phyloP scores from a whole-genome alignment of 345 rosid genomes.

The Odontarrhena argentea region DNA sequence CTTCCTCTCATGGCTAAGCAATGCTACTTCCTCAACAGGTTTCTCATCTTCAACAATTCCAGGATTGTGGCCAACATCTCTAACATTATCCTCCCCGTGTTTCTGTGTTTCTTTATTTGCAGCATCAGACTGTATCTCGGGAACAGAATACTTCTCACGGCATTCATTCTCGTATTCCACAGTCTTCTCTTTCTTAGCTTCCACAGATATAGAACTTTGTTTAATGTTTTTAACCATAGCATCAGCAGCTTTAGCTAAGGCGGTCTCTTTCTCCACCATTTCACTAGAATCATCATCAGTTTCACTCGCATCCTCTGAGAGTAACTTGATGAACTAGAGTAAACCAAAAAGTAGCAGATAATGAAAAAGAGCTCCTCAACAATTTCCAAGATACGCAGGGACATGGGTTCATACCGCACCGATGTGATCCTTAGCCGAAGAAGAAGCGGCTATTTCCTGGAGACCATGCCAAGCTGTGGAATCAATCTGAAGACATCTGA shows the following conservation, averaged over 20 bases:
- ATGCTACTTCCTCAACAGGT: constrained; percentile 60
- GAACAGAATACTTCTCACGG: constrained; percentile 58
- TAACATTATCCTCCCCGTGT: neutral
- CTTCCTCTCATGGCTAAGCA: constrained; percentile 76
- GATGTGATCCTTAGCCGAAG: constrained; percentile 72
- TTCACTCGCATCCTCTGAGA: constrained; percentile 58
- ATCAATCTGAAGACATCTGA: constrained; percentile 73
- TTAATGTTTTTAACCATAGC: constrained; percentile 51
- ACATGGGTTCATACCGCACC: constrained; percentile 65
- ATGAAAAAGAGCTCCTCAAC: constrained; percentile 11
- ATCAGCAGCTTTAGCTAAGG: constrained; percentile 77
- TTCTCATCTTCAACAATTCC: constrained; percentile 46
- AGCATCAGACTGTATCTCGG: constrained; percentile 47
- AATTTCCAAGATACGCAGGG: neutral
- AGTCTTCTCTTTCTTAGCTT: constrained; percentile 72
- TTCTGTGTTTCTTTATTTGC: constrained; percentile 27
- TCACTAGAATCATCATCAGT: constrained; percentile 50
- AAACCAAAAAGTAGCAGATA: constrained; percentile 9
- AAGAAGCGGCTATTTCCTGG: constrained; percentile 77
- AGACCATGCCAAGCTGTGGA: constrained; percentile 78
- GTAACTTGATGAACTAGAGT: constrained; percentile 71
- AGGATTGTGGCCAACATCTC: neutral
- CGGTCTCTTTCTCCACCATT: constrained; percentile 59
- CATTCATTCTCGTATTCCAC: constrained; percentile 70
- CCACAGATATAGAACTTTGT: constrained; percentile 55